These are phyloP conservation scores for Nakazawaea ishiwadae DNA, from an alignment of 805 yeast species.

Conservation along the genomic window DNA sequence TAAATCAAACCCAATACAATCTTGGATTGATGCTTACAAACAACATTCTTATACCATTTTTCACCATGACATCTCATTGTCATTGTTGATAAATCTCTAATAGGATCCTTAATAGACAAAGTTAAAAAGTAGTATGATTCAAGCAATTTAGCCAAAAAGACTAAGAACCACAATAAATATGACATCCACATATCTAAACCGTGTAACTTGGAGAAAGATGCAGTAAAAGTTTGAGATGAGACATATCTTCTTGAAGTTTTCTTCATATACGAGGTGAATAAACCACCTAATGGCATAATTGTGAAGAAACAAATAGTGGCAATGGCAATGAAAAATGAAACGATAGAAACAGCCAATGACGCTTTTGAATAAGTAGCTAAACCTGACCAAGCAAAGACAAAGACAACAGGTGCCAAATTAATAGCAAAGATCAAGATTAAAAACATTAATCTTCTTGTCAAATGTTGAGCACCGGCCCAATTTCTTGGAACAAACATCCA, in stretches of 20 bases:
- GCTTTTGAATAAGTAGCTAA: conserved; percentile 60
- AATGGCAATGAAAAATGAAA: conserved; percentile 84
- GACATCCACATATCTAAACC: conserved; percentile 98
- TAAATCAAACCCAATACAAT: conserved; percentile 91
- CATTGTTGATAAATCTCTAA: conserved; percentile 80
- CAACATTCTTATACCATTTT: conserved; percentile 69
- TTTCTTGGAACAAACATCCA: conserved; percentile 96
- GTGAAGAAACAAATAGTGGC: conserved; percentile 83
- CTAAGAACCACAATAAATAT: conserved; percentile 82
- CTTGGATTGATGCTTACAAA: conserved; percentile 84
- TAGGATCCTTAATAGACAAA: conserved; percentile 88
- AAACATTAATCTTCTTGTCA: conserved; percentile 81
- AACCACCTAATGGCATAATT: conserved; percentile 94
- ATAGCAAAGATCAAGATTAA: conserved; percentile 57
- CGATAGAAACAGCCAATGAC: conserved; percentile 76
- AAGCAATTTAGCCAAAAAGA: conserved; percentile 80
- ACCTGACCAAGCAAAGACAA: conserved; percentile 79
- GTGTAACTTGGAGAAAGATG: conserved; percentile 71
- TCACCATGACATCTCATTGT: conserved; percentile 96
- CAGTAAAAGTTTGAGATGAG: conserved; percentile 94
- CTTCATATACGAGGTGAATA: conserved; percentile 89
- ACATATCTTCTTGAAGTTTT: conserved; percentile 83
- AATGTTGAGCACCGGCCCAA: conserved; percentile 99
- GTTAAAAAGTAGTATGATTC: conserved; percentile 94
- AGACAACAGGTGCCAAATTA: conserved; percentile 84